Base-by-base conservation (phyloP, 106 monocot genomes). In the Vanilla planifolia region DNA sequence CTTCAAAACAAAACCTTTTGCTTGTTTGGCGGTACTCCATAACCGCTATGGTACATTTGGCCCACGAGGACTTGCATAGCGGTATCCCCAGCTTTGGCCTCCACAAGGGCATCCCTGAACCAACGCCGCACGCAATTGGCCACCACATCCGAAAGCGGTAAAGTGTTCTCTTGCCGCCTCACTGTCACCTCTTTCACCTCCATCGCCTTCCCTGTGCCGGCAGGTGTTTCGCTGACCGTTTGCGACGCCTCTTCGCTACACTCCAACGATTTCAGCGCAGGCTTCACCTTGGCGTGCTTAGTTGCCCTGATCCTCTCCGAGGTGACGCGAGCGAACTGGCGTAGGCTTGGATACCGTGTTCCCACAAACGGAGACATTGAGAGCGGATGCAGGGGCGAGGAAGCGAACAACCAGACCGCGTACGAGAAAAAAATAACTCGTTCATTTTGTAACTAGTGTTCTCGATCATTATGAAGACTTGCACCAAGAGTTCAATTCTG, bases 11-110 rank as follows among this genome's bases (percentile, higher is more conserved):
- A 16, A 33, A 96, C 90, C 95, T 87, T 90, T 34, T 84, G 76
- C 46, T 79, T 74, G 52, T 90, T 91, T 27, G 60, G 67, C 27
- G 66, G 53, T 25, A 87, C 48, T 3, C 95, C 95, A 37, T 96
- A 96, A 20, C 95, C 95, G 30, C 41, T 77, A 17, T 74, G 67
- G 68, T 90, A 96, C 95, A 96, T 95, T 80, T 95, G 95, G 26
- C 80, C 86, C 0, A 95, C 89, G 17, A 95, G 73, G 7, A 95
- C 82, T 76, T 90, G 95, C 89, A 90, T 95, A 63, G 76, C 59
- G 19, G 64, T 27, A 71, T 95, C 89, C 15, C 95, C 95, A n/a
- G 61, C 61, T 70, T 40, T 76, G 32, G 89, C 95, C 71, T 89
- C 95, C 80, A 74, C 84, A 43, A 86, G 86, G 28, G 95, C 60